These are phyloP conservation scores for Psilocybe cubensis DNA, from an alignment of 768 basidiomycete genomes.

Conservation along the genomic window DNA sequence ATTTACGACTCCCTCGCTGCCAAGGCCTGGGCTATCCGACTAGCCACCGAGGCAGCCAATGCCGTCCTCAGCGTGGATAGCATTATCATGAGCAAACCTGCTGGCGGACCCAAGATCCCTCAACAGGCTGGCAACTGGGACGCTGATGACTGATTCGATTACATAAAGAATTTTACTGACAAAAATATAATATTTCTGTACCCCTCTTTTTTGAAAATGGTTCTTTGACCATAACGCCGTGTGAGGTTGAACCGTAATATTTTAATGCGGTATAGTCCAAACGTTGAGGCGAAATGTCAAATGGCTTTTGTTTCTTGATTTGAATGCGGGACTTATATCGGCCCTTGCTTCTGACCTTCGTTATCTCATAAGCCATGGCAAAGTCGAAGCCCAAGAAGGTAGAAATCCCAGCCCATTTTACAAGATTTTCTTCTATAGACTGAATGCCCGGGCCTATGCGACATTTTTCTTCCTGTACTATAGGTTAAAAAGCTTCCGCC, in stretches of 20 bases:
- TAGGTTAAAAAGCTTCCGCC: background rate
- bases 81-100: constrained; percentile 97
- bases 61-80: constrained; percentile 94
- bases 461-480: background rate
- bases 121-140: constrained; percentile 91
- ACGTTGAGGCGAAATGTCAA: too few species aligned
- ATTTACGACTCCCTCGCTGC: constrained; percentile 90
- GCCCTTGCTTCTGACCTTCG: background rate
- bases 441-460: background rate
- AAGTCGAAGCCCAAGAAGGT: background rate
- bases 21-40: constrained; percentile 86
- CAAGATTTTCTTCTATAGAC: background rate
- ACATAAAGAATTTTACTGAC: background rate
- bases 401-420: too few species aligned
- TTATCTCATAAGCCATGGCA: background rate
- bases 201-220: background rate
- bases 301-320: too few species aligned
- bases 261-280: too few species aligned
- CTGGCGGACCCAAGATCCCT: constrained; percentile 85
- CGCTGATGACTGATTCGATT: constrained; percentile 56
- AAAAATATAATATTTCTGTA: background rate
- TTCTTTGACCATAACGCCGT: too few species aligned
- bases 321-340: background rate
- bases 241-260: too few species aligned
- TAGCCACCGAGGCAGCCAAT: constrained; percentile 91